phyloP scores from a whole-genome alignment of 306 rosid genomes.

The Rubus parviflorus region DNA sequence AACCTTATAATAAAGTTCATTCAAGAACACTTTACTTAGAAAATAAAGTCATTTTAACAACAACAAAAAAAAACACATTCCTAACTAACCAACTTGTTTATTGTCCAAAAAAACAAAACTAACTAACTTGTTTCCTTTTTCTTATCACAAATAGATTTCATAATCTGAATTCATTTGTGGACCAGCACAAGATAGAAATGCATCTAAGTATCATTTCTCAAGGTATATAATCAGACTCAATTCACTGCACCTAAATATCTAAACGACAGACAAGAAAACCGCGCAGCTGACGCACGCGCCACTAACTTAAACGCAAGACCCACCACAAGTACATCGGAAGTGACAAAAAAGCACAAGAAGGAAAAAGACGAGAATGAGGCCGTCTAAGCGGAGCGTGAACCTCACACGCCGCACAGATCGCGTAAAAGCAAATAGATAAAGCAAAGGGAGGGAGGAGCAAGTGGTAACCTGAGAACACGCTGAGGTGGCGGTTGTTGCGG shows the following conservation, averaged over 20 bases:
- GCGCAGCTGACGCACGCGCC: slow-evolving; percentile 20
- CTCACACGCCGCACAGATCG: background rate
- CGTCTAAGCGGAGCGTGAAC: slow-evolving; percentile 1
- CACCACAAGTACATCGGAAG: background rate
- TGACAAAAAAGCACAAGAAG: too few relatives aligned
- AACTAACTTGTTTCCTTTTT: background rate
- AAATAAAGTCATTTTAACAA: background rate
- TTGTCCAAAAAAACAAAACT: too few relatives aligned
- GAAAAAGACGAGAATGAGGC: background rate
- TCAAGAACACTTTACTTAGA: background rate
- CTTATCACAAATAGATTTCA: background rate
- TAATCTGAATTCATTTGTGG: too few relatives aligned
- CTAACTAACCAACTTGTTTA: background rate
- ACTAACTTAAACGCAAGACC: background rate
- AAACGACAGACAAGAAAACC: background rate
- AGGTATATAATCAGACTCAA: too few relatives aligned
- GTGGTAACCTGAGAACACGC: slow-evolving; percentile 69
- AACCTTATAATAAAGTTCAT: background rate
- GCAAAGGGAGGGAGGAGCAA: background rate
- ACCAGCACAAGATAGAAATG: too few relatives aligned
- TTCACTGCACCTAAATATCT: too few relatives aligned
- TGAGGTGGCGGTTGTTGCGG: slow-evolving; percentile 69
- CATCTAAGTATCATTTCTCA: too few relatives aligned
- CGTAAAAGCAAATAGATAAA: background rate
- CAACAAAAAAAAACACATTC: background rate